phyloP scores from a whole-genome alignment of 192 early-diverging fungal species.

The Coemansia interrupta region DNA sequence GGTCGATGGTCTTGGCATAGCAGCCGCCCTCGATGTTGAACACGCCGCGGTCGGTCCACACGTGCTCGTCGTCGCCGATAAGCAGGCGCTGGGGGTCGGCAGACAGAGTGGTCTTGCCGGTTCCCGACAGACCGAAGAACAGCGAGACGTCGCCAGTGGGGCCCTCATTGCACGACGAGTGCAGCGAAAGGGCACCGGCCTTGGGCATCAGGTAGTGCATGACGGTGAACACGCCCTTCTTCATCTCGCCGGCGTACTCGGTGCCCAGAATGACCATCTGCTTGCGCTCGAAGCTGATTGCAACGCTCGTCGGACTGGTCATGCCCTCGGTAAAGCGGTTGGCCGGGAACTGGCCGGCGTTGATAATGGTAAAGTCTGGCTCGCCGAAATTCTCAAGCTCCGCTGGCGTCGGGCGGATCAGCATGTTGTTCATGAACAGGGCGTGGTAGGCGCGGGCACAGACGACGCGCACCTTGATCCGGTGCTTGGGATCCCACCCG shows the following conservation, averaged over 20 bases:
- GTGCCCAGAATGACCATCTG: conserved; percentile 99
- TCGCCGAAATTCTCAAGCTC: conserved; percentile 90
- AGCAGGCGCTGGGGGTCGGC: conserved; percentile 88
- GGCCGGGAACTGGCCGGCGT: conserved; percentile 91
- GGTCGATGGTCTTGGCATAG: conserved; percentile 96
- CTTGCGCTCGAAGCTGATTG: conserved; percentile 85
- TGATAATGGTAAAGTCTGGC: conserved; percentile 98
- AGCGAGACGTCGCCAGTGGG: conserved; percentile 85
- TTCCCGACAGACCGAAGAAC: conserved; percentile 99
- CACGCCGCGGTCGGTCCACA: conserved; percentile 93
- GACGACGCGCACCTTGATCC: conserved; percentile 94
- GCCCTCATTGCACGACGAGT: conserved; percentile 92
- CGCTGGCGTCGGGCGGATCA: conserved; percentile 85
- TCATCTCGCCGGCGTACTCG: conserved; percentile 99
- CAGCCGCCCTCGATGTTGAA: conserved; percentile 99
- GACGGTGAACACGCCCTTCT: conserved; percentile 98
- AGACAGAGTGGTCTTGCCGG: conserved; percentile 96
- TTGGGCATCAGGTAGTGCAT: conserved; percentile 99
- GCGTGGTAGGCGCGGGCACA: conserved; percentile 93
- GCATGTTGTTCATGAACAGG: conserved; percentile 98
- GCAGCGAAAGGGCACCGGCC: conserved; percentile 55
- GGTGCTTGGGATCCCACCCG: conserved; percentile 98
- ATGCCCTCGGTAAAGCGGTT: conserved; percentile 92
- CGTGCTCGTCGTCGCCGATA: conserved; percentile 99
- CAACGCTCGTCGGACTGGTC: conserved; percentile 89